A percentile compares a stretch with the other conserved stretches of the same genome.
Evolutionary conservation across 2,329 filamentous ascomycete genomes (phyloP).

Genomic region (Xylariaceae sp.): DNA sequence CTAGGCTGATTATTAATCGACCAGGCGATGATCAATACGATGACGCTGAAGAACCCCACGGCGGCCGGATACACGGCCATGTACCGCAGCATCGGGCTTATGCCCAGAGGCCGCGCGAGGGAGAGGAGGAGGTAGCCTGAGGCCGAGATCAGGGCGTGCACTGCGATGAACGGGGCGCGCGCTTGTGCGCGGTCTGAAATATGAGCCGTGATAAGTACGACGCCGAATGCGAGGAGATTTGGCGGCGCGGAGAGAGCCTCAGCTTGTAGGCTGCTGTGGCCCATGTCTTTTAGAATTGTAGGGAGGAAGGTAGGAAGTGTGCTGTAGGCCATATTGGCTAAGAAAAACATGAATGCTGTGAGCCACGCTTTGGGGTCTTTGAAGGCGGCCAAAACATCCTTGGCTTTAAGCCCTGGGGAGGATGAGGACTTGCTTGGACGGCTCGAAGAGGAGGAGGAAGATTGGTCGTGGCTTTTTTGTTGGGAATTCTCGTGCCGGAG

Average conservation of each 20-base stretch:
- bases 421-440: not conserved
- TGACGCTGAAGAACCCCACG: slow-evolving; percentile 81
- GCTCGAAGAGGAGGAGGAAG: not conserved
- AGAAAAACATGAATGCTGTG: slow-evolving; percentile 83
- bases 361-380: slow-evolving; percentile 74
- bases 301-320: slow-evolving; percentile 88
- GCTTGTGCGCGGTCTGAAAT: slow-evolving; percentile 70
- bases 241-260: slow-evolving; percentile 84
- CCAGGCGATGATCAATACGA: slow-evolving; percentile 87
- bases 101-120: slow-evolving; percentile 55
- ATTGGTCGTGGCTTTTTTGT: slow-evolving; percentile 1
- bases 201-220: slow-evolving; percentile 74
- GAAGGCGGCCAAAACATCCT: slow-evolving; percentile 64
- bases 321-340: slow-evolving; percentile 85
- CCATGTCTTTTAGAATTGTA: slow-evolving; percentile 79
- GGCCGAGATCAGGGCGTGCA: slow-evolving; percentile 71
- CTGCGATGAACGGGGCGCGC: slow-evolving; percentile 70
- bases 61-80: slow-evolving; percentile 78
- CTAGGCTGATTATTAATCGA: slow-evolving; percentile 82
- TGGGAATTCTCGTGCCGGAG: slow-evolving; percentile 58
- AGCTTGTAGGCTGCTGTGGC: slow-evolving; percentile 68
- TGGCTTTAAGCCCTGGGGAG: slow-evolving; percentile 52
- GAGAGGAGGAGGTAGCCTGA: slow-evolving; percentile 66
- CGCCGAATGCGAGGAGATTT: slow-evolving; percentile 75
- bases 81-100: slow-evolving; percentile 65